These are phyloP conservation scores for Graphilbum ipis-grandicollis DNA, from an alignment of 2,329 filamentous ascomycete species.

Conservation along the genomic window DNA sequence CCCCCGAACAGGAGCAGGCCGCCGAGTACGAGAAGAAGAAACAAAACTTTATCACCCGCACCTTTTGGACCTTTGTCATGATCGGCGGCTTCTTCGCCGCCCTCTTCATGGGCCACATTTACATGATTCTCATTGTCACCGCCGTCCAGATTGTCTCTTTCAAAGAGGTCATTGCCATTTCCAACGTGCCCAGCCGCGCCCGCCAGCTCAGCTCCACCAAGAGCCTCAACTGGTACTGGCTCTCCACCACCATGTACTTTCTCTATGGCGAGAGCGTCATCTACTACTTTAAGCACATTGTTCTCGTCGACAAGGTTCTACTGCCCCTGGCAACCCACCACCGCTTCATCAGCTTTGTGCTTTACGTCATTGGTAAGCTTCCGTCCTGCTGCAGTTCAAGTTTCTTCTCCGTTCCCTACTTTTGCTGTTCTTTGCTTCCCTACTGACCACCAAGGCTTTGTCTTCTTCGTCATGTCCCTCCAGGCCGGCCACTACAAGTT, in stretches of 20 bases:
- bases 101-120: constrained; percentile 93
- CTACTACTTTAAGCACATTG: constrained; percentile 99
- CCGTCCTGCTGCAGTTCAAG: neutral
- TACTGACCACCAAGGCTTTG: constrained; percentile 49
- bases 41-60: constrained; percentile 88
- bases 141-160: constrained; percentile 92
- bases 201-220: constrained; percentile 87
- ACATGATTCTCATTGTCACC: constrained; percentile 86
- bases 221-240: constrained; percentile 96
- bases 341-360: constrained; percentile 94
- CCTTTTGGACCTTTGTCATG: constrained; percentile 98
- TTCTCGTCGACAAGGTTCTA: constrained; percentile 84
- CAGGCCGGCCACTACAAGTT: constrained; percentile 95
- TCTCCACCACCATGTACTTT: constrained; percentile 98
- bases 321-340: constrained; percentile 92
- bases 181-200: constrained; percentile 81
- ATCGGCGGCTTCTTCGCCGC: constrained; percentile 80
- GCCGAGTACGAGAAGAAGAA: constrained; percentile 95
- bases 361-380: constrained; percentile 75
- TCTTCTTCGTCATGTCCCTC: constrained; percentile 91
- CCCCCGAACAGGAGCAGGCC: constrained; percentile 22
- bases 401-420: neutral
- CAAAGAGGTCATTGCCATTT: constrained; percentile 97
- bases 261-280: constrained; percentile 97
- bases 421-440: neutral